Conservation (phyloP, 345 rosid genomes). For the Viola odorata region DNA sequence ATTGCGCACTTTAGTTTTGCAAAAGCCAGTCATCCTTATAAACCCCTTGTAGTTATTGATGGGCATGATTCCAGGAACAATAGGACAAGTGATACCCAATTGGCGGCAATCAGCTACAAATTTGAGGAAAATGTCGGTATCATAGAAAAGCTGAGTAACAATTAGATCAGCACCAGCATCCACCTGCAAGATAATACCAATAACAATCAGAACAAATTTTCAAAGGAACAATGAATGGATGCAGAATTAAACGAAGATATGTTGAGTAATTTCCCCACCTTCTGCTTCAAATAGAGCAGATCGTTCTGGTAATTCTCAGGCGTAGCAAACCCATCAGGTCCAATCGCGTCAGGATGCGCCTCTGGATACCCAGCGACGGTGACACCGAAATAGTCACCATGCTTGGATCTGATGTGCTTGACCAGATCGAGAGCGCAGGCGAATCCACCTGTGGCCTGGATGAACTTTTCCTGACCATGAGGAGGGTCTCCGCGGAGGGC, state of each 20-base stretch:
- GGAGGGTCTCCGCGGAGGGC: constrained; percentile 99
- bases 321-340: constrained; percentile 60
- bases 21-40: constrained; percentile 90
- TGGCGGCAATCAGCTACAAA: constrained; percentile 90
- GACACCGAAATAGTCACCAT: constrained; percentile 88
- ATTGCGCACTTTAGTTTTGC: constrained; percentile 73
- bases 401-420: constrained; percentile 62
- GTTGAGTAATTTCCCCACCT: constrained; percentile 34
- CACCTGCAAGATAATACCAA: constrained; percentile 36
- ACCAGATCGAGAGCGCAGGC: constrained; percentile 95
- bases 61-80: constrained; percentile 98
- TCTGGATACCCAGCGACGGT: constrained; percentile 99
- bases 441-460: constrained; percentile 89
- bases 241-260: neutral
- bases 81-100: constrained; percentile 79
- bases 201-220: constrained; percentile 12
- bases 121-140: constrained; percentile 84
- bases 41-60: constrained; percentile 92
- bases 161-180: constrained; percentile 98
- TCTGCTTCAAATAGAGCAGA: constrained; percentile 81
- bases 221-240: neutral
- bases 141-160: constrained; percentile 80
- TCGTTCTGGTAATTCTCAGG: constrained; percentile 67
- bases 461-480: constrained; percentile 94
- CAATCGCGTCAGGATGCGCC: constrained; percentile 93